phyloP scores from a whole-genome alignment of 1,284 basidiomycete genomes.

The Cutaneotrichosporon sp. region DNA sequence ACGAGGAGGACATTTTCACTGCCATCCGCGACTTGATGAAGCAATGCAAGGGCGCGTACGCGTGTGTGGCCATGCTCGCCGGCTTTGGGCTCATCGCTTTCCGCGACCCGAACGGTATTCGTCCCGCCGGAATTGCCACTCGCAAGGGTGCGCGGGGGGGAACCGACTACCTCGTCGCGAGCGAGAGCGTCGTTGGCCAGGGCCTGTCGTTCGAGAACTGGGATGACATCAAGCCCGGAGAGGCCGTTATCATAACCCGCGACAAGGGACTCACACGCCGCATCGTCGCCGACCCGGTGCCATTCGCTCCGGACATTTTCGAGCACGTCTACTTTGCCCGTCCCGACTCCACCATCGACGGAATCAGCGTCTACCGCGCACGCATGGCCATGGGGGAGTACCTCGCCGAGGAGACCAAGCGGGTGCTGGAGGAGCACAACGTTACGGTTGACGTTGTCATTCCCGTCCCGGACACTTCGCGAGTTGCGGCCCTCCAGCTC shows the following conservation, averaged over 20 bases:
- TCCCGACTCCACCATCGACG: constrained; percentile 95
- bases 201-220: constrained; percentile 85
- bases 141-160: constrained; percentile 54
- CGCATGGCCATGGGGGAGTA: constrained; percentile 99
- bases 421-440: constrained; percentile 64
- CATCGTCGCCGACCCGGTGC: constrained; percentile 63
- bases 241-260: constrained; percentile 93
- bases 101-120: constrained; percentile 97
- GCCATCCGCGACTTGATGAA: constrained; percentile 86
- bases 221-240: constrained; percentile 88
- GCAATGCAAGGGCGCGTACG: constrained; percentile 87
- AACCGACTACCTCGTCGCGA: constrained; percentile 84
- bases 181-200: constrained; percentile 94
- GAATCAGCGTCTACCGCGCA: constrained; percentile 92
- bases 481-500: constrained; percentile 91
- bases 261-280: constrained; percentile 62
- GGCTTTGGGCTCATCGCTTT: constrained; percentile 99
- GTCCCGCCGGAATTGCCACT: constrained; percentile 78
- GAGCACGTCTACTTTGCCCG: constrained; percentile 99
- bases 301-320: constrained; percentile 97
- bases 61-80: constrained; percentile 95
- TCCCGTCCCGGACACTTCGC: constrained; percentile 94
- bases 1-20: constrained; percentile 98
- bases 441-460: constrained; percentile 90
- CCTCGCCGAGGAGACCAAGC: constrained; percentile 79